These are phyloP conservation scores for Litsea cubeba DNA, from an alignment of 164 flowering plant genomes.

Conservation along the genomic window DNA sequence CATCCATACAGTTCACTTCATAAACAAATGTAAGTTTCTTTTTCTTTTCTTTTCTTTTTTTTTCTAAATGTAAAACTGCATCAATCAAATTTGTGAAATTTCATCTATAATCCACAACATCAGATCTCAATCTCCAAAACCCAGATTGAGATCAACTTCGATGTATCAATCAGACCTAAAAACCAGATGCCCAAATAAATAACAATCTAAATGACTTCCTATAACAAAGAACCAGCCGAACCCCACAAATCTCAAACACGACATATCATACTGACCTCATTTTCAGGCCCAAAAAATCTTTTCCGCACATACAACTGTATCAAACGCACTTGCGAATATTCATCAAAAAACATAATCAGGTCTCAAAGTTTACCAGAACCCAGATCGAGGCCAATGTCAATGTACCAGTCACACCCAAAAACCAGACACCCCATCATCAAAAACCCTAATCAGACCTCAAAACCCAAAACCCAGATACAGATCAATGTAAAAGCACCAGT, in stretches of 20 bases:
- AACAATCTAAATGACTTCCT: neutral
- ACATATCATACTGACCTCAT: slow-evolving; percentile 43
- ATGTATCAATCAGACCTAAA: neutral
- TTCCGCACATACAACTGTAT: no score
- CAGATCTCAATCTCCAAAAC: slow-evolving; percentile 3
- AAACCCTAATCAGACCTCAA: neutral
- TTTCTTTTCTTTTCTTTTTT: no score
- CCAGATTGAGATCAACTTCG: neutral
- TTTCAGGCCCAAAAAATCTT: slow-evolving; percentile 26
- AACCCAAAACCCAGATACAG: no score
- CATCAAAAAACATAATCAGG: no score
- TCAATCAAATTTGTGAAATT: no score
- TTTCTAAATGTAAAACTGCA: no score
- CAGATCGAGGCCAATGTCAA: neutral
- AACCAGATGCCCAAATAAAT: no score
- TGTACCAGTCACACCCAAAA: neutral
- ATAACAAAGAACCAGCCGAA: neutral
- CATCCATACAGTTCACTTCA: no score
- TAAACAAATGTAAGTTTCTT: no score
- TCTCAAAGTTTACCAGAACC: neutral
- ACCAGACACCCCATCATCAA: neutral
- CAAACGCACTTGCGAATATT: no score
- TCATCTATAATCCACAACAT: neutral
- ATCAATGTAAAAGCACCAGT: no score
- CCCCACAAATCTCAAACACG: slow-evolving; percentile 8